Evolutionary conservation across 2,329 filamentous ascomycete species (phyloP).

Genomic region (Colletotrichum sp.): DNA sequence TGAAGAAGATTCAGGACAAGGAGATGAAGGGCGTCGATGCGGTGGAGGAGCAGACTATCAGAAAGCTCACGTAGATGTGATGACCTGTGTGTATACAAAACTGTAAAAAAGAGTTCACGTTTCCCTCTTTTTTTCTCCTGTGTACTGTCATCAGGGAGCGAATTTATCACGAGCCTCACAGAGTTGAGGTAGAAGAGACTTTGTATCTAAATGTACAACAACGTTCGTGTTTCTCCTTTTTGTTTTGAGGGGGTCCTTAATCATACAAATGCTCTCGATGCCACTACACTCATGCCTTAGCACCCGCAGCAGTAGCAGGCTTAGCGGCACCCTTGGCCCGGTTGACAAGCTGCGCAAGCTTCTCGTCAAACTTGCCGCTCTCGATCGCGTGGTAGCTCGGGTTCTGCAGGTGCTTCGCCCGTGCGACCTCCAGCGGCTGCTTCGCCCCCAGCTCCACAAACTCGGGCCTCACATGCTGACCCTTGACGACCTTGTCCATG

Average conservation of each 20-base stretch:
- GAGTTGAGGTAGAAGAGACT: constrained; percentile 12
- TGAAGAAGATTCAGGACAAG: constrained; percentile 58
- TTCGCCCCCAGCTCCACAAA: constrained; percentile 24
- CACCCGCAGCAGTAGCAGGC: constrained; percentile 17
- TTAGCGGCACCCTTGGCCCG: constrained; percentile 24
- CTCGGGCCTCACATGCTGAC: constrained; percentile 40
- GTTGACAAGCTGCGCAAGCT: constrained; percentile 37
- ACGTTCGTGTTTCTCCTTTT: not conserved
- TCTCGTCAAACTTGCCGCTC: constrained; percentile 42
- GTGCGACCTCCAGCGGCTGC: constrained; percentile 37
- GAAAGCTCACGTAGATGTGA: constrained; percentile 38
- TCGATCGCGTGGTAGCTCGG: constrained; percentile 40
- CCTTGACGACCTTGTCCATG: constrained; percentile 36
- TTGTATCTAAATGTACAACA: constrained; percentile 15
- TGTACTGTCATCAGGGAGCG: not conserved
- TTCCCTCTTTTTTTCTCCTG: not conserved
- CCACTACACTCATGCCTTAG: constrained; percentile 20
- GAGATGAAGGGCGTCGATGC: constrained; percentile 55
- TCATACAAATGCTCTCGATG: not conserved
- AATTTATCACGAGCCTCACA: not conserved
- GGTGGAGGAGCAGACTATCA: constrained; percentile 54
- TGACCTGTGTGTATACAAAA: not conserved
- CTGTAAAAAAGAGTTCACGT: not conserved
- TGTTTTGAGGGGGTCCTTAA: not conserved
- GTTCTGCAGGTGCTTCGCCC: constrained; percentile 41